A percentile compares a stretch with the other conserved stretches of the same genome.
These are phyloP conservation scores for Claviceps purpurea DNA, from an alignment of 2,329 filamentous ascomycete species.

Conservation along the genomic window DNA sequence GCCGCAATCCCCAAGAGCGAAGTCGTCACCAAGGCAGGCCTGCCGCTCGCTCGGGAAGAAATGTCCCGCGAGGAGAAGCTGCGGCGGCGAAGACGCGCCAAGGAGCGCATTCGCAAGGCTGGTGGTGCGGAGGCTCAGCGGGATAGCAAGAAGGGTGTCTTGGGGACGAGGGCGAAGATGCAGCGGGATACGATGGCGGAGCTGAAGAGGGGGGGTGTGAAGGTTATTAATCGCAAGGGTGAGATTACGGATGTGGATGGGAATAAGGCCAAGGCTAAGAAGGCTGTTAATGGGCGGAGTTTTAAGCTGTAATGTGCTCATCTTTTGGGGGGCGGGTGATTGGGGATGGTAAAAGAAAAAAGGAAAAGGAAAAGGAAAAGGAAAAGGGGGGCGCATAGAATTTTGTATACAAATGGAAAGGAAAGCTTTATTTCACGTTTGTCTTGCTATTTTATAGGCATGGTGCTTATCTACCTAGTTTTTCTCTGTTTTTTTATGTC, in stretches of 20 bases:
- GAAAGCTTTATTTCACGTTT: not conserved
- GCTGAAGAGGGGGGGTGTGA: slow-evolving; percentile 75
- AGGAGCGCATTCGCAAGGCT: slow-evolving; percentile 69
- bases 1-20: slow-evolving; percentile 51
- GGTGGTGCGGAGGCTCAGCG: slow-evolving; percentile 26
- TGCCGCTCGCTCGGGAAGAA: slow-evolving; percentile 70
- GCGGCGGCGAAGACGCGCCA: slow-evolving; percentile 62
- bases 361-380: not conserved
- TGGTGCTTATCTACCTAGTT: no score
- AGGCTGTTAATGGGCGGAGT: slow-evolving; percentile 38
- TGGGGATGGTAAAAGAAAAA: no score
- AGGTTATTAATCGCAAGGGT: slow-evolving; percentile 82
- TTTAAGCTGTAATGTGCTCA: slow-evolving; percentile 42
- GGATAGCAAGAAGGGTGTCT: slow-evolving; percentile 15
- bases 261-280: slow-evolving; percentile 49
- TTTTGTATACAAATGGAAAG: no score
- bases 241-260: slow-evolving; percentile 75
- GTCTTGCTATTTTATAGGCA: not conserved
- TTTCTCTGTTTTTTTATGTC: not conserved
- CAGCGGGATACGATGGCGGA: slow-evolving; percentile 43
- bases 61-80: slow-evolving; percentile 79
- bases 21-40: slow-evolving; percentile 62
- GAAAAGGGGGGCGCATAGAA: not conserved
- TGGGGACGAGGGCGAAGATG: slow-evolving; percentile 42
- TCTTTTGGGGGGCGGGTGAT: not conserved